Base-by-base conservation (phyloP, 2,329 filamentous ascomycete genomes). In the Hypoxylon sp. region DNA sequence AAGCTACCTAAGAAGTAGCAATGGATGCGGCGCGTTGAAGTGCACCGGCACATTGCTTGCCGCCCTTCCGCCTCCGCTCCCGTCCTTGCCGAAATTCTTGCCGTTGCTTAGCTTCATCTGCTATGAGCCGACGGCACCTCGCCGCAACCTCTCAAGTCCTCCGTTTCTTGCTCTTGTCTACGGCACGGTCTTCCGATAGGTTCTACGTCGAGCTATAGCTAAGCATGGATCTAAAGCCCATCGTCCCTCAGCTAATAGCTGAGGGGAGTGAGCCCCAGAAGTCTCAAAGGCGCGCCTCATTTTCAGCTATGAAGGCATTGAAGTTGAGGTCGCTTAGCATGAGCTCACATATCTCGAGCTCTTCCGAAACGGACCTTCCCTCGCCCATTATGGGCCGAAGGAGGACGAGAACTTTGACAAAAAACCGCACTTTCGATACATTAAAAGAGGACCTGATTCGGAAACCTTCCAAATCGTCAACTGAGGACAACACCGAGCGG, bases 251-350 rank as follows among this genome's bases (percentile, higher is more conserved):
- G 60, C 72, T 70, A 32, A 61, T 72, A 17, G 41, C 70, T 41
- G 72, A 75, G 23, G 70, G 67, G 30, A 69, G 63, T 38, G 72
- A 71, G 6, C 28, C 68, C 14, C 68, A 70, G 13, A 75, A 71
- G 58, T 60, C 71, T 6, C 73, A 75, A 48, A 72, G 74, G 50
- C 73, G 75, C 13, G 62, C 72, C 17, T 78, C 77, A 10, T 76
- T 78, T 64, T 74, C 73, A 43, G 70, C 75, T 19, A 73, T 77
- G 25, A 78, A 74, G 55, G 75, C 76, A 19, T 74, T 78, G 36
- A 72, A 76, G 28, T 73, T 78, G 41, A 72, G 76, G 28, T 76
- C 73, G 17, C 70, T 78, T 9, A 78, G 76, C 65, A 75, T 78
- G 62, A 73, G 72, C 64, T 78, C 76, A 2, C 76, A 77, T 55